Percentiles rank a stretch among this genome's conserved stretches.
phyloP scores from a whole-genome alignment of 176 grass and related monocot species.

The Puccinellia tenuiflora region DNA sequence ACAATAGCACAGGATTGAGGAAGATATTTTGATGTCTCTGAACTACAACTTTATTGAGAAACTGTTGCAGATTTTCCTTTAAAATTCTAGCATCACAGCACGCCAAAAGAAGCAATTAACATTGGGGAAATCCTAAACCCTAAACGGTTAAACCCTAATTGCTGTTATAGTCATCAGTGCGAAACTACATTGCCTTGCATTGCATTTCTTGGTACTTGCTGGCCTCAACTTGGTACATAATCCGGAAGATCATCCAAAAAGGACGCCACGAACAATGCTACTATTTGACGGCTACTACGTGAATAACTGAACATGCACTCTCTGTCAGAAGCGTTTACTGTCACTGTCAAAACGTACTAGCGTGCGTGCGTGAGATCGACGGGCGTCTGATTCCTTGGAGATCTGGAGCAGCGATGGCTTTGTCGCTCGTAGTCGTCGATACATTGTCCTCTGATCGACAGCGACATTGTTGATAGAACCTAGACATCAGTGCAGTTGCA shows the following conservation, averaged over 20 bases:
- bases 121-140: too few species aligned
- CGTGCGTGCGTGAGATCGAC: background rate
- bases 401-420: background rate
- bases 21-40: background rate
- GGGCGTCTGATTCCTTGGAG: background rate
- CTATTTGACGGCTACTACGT: background rate
- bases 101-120: background rate
- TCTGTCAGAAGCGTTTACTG: background rate
- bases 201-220: background rate
- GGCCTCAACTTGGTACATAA: background rate
- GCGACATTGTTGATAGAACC: background rate
- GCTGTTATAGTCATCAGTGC: background rate
- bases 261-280: slow-evolving; percentile 27
- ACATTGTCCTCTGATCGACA: background rate
- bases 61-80: background rate
- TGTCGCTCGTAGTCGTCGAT: background rate
- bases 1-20: background rate
- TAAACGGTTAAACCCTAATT: too few species aligned
- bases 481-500: background rate
- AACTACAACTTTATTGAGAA: too few species aligned
- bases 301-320: background rate
- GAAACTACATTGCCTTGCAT: background rate
- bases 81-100: background rate
- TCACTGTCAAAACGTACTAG: background rate
- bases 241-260: background rate